Evolutionary conservation across 768 basidiomycete genomes (phyloP), one percentile per base, ranked within the genome.

Genomic region (Suillus spraguei): DNA sequence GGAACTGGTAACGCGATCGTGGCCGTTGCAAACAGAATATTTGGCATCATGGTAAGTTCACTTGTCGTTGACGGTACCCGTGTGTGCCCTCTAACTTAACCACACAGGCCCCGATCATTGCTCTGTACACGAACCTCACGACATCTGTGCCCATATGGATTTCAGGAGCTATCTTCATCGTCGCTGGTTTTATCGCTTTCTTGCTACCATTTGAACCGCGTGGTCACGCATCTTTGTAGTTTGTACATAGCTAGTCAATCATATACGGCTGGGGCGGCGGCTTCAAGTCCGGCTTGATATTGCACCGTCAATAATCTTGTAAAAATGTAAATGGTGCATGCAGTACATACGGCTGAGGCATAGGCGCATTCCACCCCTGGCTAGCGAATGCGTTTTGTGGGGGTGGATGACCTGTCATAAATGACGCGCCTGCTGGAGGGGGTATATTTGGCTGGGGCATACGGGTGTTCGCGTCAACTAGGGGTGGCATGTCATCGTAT

Each of bases 1-100:
- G 85, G 86, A 13, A 87, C 85, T 1, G 86, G 86, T 28, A 84
- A 83, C 49, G 84, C 82, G 13, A 74, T 87, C 39, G 82, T 83
- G 28, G 77, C 84, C 3, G 76, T 78, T 16, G 80, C 83, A 16
- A 86, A 83, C 68, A 79, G 87, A 20, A 68, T 89, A 46, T 86
- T 86, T 61, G 87, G 87, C 28, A 79, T 89, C 66, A 85, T 87
- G 79, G 82, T 80, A 58, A 64, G 82, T 70, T 32, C 67, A n/a
- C 20, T 32, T 41, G 22, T 68, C 67, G 63, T 67, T 62, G 16
- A 50, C 32, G 17, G 5, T 24, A 28, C 38, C 9, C 6, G 17
- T 20, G 55, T 22, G 24, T 5, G 9, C 14, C 16, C 14, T 41
- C 38, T 20, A 32, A 41, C 49, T 60, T 9, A 39, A 39, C 35